A percentile compares a stretch with the other conserved stretches of the same genome.
Conservation (phyloP, 352 stramenopile species). For the Pythium chondricola region DNA sequence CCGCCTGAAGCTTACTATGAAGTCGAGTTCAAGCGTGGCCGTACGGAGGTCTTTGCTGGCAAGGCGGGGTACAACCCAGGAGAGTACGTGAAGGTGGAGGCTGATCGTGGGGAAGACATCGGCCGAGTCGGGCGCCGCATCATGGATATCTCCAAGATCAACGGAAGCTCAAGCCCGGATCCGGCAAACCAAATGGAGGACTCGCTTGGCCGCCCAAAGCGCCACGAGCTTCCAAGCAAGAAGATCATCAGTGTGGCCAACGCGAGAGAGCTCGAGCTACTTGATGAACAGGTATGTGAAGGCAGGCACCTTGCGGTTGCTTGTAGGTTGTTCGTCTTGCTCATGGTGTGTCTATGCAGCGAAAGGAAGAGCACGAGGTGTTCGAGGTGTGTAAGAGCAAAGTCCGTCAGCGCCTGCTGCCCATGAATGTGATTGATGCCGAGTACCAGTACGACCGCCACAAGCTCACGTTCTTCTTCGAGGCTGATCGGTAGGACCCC, state of each 20-base stretch:
- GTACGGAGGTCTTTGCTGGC: conserved; percentile 88
- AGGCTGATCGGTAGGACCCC: conserved; percentile 83
- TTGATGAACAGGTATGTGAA: conserved; percentile 68
- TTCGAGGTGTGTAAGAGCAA: conserved; percentile 96
- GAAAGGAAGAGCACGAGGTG: conserved; percentile 93
- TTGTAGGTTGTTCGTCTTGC: background rate
- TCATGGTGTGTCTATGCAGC: conserved; percentile 26
- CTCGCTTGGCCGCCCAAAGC: conserved; percentile 40
- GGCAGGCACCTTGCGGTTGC: background rate
- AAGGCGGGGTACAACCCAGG: conserved; percentile 85
- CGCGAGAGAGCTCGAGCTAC: conserved; percentile 88
- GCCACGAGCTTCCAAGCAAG: conserved; percentile 77
- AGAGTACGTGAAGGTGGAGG: conserved; percentile 95
- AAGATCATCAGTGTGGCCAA: conserved; percentile 92
- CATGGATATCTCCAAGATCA: conserved; percentile 76
- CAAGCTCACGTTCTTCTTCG: conserved; percentile 99
- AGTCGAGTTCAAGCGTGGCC: conserved; percentile 94
- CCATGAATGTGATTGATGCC: conserved; percentile 97
- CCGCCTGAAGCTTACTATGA: conserved; percentile 87
- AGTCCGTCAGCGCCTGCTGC: conserved; percentile 89
- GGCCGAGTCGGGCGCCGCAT: conserved; percentile 89
- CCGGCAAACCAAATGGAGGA: conserved; percentile 29
- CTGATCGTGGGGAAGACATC: conserved; percentile 96
- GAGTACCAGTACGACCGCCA: conserved; percentile 99
- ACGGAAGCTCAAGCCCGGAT: conserved; percentile 20